These are phyloP conservation scores for Diaporthe citri DNA, from an alignment of 2,329 filamentous ascomycete genomes.

Conservation along the genomic window DNA sequence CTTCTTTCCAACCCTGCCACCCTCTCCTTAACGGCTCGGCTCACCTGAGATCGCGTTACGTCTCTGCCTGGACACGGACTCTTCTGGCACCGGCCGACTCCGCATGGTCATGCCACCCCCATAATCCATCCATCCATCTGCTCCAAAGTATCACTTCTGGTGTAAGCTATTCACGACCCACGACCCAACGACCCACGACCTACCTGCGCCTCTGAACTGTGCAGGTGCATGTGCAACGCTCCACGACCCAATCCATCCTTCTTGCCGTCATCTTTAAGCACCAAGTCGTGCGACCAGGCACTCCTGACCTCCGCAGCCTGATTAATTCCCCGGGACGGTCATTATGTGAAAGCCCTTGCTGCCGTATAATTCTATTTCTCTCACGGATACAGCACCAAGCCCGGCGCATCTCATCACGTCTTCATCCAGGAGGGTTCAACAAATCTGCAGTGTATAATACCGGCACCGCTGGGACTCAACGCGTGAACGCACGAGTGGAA, in stretches of 20 bases:
- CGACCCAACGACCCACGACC: not conserved
- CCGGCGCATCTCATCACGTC: not conserved
- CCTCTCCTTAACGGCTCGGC: constrained; percentile 10
- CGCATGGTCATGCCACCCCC: constrained; percentile 10
- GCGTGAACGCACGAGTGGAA: not conserved
- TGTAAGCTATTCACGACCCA: constrained; percentile 1
- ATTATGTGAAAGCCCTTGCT: constrained; percentile 24
- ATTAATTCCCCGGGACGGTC: not conserved
- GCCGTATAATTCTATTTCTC: not conserved
- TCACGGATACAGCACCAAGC: not conserved
- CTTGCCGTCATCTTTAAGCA: not conserved
- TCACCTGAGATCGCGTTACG: constrained; percentile 23
- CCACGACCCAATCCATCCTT: constrained; percentile 3
- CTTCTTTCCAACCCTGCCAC: constrained; percentile 1
- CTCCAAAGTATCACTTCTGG: constrained; percentile 9
- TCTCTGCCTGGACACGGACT: constrained; percentile 33
- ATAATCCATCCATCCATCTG: constrained; percentile 12
- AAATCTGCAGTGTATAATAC: not conserved
- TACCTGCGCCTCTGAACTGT: not conserved
- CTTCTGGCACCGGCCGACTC: constrained; percentile 13
- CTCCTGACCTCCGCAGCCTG: not conserved
- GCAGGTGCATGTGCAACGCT: constrained; percentile 11
- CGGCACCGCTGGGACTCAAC: not conserved
- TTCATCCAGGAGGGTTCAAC: not conserved
- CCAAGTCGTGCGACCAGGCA: not conserved